Percentiles rank a stretch among this genome's conserved stretches.
phyloP scores from a whole-genome alignment of 2,329 filamentous ascomycete genomes.

The Fusarium dimerum region DNA sequence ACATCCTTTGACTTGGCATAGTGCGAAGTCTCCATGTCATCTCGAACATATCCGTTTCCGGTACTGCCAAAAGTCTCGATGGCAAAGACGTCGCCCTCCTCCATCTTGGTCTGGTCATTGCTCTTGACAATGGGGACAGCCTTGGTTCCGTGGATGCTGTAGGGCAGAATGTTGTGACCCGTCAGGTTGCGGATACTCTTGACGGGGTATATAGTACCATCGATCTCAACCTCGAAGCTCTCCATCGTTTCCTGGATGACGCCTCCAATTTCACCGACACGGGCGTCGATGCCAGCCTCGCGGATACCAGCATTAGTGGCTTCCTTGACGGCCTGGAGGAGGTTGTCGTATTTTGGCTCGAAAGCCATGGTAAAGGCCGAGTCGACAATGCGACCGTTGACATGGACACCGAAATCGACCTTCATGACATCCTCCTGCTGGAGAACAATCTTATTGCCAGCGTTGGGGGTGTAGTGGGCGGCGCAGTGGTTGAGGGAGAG shows the following conservation, averaged over 20 bases:
- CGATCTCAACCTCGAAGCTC: conserved; percentile 84
- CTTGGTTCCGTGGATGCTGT: conserved; percentile 90
- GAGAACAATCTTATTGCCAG: conserved; percentile 77
- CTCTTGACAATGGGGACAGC: conserved; percentile 92
- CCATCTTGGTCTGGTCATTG: conserved; percentile 90
- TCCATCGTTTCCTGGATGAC: conserved; percentile 91
- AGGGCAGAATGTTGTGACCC: conserved; percentile 86
- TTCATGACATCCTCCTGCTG: conserved; percentile 77
- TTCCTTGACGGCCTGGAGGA: conserved; percentile 71
- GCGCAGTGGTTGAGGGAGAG: conserved; percentile 83
- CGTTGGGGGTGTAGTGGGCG: conserved; percentile 85
- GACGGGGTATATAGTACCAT: conserved; percentile 75
- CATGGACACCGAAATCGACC: conserved; percentile 79
- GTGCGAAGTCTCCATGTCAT: conserved; percentile 88
- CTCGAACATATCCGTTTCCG: conserved; percentile 82
- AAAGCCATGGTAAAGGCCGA: conserved; percentile 79
- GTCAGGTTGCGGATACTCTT: conserved; percentile 87
- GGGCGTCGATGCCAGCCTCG: conserved; percentile 89
- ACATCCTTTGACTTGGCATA: conserved; percentile 77
- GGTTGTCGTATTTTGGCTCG: conserved; percentile 72
- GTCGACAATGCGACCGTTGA: conserved; percentile 79
- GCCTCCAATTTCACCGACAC: conserved; percentile 81
- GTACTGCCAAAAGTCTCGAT: conserved; percentile 97
- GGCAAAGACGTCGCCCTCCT: conserved; percentile 92
- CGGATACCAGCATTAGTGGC: conserved; percentile 81